phyloP scores from a whole-genome alignment of 129 eudicot species.

The Chrysanthemum lavandulifolium region DNA sequence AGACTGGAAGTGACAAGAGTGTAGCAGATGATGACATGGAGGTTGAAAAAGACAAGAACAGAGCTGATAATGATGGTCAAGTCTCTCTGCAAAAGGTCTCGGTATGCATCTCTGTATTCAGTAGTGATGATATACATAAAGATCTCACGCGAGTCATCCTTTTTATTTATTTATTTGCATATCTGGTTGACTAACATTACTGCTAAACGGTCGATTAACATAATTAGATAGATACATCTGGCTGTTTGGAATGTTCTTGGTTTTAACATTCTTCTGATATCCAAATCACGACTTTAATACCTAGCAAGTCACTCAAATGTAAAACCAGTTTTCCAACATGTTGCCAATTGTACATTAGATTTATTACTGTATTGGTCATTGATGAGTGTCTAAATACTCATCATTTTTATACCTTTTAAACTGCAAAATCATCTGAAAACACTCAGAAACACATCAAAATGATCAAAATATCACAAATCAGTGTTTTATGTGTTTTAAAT shows the following conservation, averaged over 20 bases:
- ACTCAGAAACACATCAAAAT: no score
- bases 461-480: no score
- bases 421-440: no score
- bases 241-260: conserved; percentile 3
- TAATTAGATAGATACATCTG: background rate
- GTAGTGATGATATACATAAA: background rate
- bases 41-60: no score
- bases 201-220: background rate
- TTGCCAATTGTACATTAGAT: no score
- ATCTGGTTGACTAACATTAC: conserved; percentile 4
- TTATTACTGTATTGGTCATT: no score
- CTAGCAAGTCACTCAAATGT: no score
- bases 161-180: background rate
- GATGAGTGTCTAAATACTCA: no score
- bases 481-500: no score
- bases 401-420: no score
- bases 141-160: no score
- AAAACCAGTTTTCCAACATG: no score
- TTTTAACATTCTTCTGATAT: background rate
- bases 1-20: conserved; percentile 41
- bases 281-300: background rate
- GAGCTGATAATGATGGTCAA: conserved; percentile 36
- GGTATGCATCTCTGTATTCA: conserved; percentile 35
- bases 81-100: conserved; percentile 62
- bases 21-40: conserved; percentile 27